Evolutionary conservation across 305 asterid species (phyloP), one percentile per base, ranked within the genome.

Genomic region (Andrographis paniculata): DNA sequence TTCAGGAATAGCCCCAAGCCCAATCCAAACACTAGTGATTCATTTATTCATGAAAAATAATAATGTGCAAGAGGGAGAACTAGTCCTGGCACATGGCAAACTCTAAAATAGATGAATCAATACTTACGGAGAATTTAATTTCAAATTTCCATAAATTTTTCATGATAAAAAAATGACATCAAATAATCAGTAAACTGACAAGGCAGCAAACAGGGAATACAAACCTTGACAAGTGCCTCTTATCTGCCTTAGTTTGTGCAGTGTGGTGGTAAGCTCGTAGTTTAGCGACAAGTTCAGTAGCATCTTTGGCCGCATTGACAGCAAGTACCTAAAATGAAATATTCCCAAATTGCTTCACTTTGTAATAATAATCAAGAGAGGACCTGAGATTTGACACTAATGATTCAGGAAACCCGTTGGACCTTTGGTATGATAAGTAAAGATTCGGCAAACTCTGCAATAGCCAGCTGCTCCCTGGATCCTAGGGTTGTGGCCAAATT

Each of bases 291-390:
- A 91, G 77, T 47, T 91, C 98, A 5, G 96, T 91, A 44, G 98
- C 77, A 77, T 91, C 98, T 66, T 91, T 91, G 45, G 96, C 98
- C 67, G 98, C 98, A 76, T 89, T 89, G 51, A 86, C 94, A 62
- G 96, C 95, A 48, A 89, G 96, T 48, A 89, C 94, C 98, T 89
- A 75, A 67, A 61, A 20, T 50, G 20, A 52, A 13, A 50, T 45
- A 23, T 43, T 40, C 44, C 16, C 20, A 30, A 19, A 42, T 38
- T 28, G 45, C 16, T 0, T 8, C 20, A 4, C 17, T 14, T 16
- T 33, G 3, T 2, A 11, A 7, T 7, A 33, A 13, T 37, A 13
- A 13, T 13, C 1, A 2, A 37, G 42, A 37, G 17, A 37, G 17
- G 14, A 9, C 14, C 8, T 0, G 17, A 14, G 12, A 2, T 4